Percentiles rank a stretch among this genome's conserved stretches.
Evolutionary conservation across 2,329 filamentous ascomycete genomes (phyloP).

Genomic region (Parastagonospora nodorum): DNA sequence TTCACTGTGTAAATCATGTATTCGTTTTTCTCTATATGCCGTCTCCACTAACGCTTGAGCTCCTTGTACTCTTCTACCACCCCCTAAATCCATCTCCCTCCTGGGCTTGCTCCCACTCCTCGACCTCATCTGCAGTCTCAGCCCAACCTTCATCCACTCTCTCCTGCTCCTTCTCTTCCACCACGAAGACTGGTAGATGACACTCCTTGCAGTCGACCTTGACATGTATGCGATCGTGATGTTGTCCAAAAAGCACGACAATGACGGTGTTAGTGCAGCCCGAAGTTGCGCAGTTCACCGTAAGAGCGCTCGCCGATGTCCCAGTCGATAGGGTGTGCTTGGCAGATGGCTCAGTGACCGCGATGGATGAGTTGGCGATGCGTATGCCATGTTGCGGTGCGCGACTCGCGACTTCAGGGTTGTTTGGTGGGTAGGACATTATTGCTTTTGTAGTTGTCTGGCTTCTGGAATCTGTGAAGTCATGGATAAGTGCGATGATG

Average conservation of each 20-base stretch:
- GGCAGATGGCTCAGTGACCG: background rate
- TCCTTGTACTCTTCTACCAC: too few species aligned
- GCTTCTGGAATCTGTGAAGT: background rate
- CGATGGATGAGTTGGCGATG: background rate
- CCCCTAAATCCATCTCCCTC: too few species aligned
- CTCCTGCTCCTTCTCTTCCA: background rate
- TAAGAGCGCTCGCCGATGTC: background rate
- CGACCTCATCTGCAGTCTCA: background rate
- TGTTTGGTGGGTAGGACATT: constrained; percentile 6
- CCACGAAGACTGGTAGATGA: background rate
- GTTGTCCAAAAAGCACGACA: background rate
- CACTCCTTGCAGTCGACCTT: constrained; percentile 7
- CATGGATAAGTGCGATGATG: background rate
- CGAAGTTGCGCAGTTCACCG: background rate
- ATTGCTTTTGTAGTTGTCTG: background rate
- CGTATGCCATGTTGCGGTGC: constrained; percentile 5
- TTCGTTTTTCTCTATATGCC: too few species aligned
- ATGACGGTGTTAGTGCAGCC: constrained; percentile 2
- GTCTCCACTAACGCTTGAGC: too few species aligned
- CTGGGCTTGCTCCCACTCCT: background rate
- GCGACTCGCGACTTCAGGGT: constrained; percentile 1
- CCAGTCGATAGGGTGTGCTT: too few species aligned
- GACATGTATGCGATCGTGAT: background rate
- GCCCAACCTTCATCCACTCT: background rate
- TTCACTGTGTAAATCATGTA: too few species aligned